A percentile compares a stretch with the other conserved stretches of the same genome.
Evolutionary conservation across 192 early-diverging fungal species (phyloP).

Genomic region (Linnemannia exigua): DNA sequence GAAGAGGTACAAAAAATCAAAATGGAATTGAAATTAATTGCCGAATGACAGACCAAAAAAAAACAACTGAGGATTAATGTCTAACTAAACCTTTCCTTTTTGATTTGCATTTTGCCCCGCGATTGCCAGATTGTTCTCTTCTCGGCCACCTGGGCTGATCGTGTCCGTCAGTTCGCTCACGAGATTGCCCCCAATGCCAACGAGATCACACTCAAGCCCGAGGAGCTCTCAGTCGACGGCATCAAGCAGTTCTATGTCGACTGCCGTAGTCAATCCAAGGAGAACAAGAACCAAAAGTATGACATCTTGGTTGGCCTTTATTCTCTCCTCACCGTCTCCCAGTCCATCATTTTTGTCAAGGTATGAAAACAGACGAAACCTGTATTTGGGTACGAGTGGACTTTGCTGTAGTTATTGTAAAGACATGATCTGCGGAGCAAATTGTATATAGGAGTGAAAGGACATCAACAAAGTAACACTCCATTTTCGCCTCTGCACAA

Average conservation of each 20-base stretch:
- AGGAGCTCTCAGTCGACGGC: constrained; percentile 93
- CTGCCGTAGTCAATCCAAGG: constrained; percentile 71
- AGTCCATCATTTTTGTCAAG: constrained; percentile 96
- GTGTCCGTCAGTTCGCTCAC: constrained; percentile 82
- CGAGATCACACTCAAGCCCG: constrained; percentile 85
- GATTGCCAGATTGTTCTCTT: constrained; percentile 91
- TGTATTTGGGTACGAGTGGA: too few species aligned
- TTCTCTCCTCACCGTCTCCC: constrained; percentile 90
- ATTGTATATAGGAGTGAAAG: neutral
- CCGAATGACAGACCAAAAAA: too few species aligned
- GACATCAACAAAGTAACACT: neutral
- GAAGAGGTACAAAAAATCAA: constrained; percentile 71
- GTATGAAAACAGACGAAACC: constrained; percentile 53
- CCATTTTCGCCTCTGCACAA: neutral
- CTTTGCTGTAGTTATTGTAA: neutral
- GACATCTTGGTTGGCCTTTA: constrained; percentile 80
- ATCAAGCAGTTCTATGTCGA: constrained; percentile 99
- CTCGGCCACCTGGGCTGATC: constrained; percentile 93
- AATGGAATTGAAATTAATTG: neutral
- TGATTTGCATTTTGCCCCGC: constrained; percentile 68
- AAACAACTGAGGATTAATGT: too few species aligned
- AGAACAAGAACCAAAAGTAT: constrained; percentile 78
- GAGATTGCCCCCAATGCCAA: constrained; percentile 90
- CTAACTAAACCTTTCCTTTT: too few species aligned
- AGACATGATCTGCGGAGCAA: neutral